Evolutionary conservation across 306 rosid genomes (phyloP).

Genomic region (Lagenaria siceraria): DNA sequence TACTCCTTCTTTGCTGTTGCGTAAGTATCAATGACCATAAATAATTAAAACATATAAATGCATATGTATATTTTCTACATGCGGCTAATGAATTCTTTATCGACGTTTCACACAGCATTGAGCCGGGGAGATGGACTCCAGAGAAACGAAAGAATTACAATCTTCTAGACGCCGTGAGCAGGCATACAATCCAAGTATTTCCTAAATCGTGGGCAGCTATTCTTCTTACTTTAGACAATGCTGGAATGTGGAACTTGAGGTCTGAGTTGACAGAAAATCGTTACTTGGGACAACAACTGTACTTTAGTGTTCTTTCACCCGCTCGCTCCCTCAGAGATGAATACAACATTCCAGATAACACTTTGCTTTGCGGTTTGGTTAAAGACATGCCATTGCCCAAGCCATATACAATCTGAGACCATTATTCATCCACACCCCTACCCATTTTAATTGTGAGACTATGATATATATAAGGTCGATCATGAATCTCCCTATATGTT

Average conservation of each 20-base stretch:
- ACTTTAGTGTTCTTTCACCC: not conserved
- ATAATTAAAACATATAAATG: not conserved
- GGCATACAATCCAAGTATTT: constrained; percentile 57
- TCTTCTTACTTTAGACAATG: constrained; percentile 16
- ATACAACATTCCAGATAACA: not conserved
- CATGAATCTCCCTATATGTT: not conserved
- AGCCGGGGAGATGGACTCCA: constrained; percentile 71
- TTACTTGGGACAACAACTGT: not conserved
- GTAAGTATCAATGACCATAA: not conserved
- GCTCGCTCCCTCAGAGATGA: not conserved
- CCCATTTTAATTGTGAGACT: not conserved
- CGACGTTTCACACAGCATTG: constrained; percentile 18
- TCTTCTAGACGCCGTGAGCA: constrained; percentile 64
- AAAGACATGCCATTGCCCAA: not conserved
- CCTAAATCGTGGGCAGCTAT: constrained; percentile 25
- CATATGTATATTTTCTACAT: not conserved
- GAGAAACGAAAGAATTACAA: constrained; percentile 18
- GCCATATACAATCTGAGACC: not conserved
- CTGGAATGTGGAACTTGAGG: constrained; percentile 16
- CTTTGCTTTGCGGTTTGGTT: not conserved
- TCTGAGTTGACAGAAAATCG: constrained; percentile 8
- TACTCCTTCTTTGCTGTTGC: constrained; percentile 7
- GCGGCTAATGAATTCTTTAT: not conserved
- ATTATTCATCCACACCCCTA: not conserved
- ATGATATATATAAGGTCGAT: not conserved